Evolutionary conservation across 2,329 filamentous ascomycete species (phyloP).

Genomic region (Hypoxylon sp.): DNA sequence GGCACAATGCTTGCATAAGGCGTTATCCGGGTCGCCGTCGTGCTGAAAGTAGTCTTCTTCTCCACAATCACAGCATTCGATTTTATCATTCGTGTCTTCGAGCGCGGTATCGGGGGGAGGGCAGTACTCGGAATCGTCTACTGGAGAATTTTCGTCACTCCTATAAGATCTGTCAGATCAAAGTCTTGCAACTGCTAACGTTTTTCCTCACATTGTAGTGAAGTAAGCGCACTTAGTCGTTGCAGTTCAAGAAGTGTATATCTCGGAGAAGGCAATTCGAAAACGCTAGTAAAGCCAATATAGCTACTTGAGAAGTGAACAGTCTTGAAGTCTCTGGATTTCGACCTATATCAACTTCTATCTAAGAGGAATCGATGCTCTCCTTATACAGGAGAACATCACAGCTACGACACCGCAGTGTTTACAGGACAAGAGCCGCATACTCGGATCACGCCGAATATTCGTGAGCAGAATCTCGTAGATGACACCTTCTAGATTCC

Average conservation of each 20-base stretch:
- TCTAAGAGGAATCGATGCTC: constrained; percentile 7
- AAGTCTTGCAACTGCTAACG: not conserved
- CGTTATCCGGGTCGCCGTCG: not conserved
- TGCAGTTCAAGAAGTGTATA: not conserved
- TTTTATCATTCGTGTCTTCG: not conserved
- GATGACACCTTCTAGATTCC: not conserved
- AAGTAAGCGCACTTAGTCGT: not conserved
- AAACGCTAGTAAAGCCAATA: not conserved
- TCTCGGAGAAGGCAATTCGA: constrained; percentile 2
- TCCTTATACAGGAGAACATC: constrained; percentile 35
- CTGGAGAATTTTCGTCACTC: constrained; percentile 1
- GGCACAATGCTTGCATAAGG: constrained; percentile 33
- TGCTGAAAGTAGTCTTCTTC: constrained; percentile 36
- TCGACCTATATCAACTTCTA: constrained; percentile 8
- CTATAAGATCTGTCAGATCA: constrained; percentile 26
- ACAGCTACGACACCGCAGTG: constrained; percentile 11
- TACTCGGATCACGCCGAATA: constrained; percentile 12
- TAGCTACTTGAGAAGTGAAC: not conserved
- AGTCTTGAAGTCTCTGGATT: constrained; percentile 14
- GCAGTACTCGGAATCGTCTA: not conserved
- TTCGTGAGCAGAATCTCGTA: constrained; percentile 9
- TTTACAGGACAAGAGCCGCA: constrained; percentile 16
- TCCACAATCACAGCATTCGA: constrained; percentile 37
- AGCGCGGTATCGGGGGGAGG: not conserved
- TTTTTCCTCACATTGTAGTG: constrained; percentile 32